Conservation (phyloP, 2,329 filamentous ascomycete genomes). For the Beauveria scarabaeidicola region DNA sequence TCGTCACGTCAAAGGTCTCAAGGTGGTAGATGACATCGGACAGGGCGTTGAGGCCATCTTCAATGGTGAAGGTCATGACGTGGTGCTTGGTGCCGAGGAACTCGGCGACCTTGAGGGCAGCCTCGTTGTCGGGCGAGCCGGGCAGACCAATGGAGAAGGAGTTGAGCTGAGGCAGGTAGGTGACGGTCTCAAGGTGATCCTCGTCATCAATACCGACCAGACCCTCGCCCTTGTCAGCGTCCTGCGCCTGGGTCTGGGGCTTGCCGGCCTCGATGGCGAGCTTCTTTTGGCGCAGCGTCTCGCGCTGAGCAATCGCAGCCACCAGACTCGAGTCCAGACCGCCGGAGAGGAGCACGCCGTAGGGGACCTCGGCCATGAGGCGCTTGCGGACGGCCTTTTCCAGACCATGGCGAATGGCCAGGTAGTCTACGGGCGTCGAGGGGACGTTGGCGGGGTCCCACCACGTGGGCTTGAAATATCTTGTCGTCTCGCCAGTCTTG, state of each 20-base stretch:
- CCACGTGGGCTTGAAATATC: constrained; percentile 91
- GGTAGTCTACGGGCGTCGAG: constrained; percentile 72
- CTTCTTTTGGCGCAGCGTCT: constrained; percentile 71
- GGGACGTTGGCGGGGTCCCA: constrained; percentile 78
- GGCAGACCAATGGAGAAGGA: constrained; percentile 98
- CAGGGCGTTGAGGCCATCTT: constrained; percentile 92
- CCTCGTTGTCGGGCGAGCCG: constrained; percentile 83
- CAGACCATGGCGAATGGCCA: constrained; percentile 68
- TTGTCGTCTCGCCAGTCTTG: constrained; percentile 71
- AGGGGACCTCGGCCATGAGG: constrained; percentile 97
- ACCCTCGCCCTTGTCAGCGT: constrained; percentile 55
- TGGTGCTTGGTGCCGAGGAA: constrained; percentile 98
- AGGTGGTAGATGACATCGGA: constrained; percentile 98
- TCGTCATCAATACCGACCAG: constrained; percentile 93
- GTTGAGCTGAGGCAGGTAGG: constrained; percentile 89
- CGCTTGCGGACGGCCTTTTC: constrained; percentile 92
- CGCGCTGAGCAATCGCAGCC: constrained; percentile 88
- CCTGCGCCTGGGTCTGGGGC: constrained; percentile 34
- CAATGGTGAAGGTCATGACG: constrained; percentile 95
- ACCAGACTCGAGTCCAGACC: constrained; percentile 94
- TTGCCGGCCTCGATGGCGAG: constrained; percentile 44
- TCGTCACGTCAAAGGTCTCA: constrained; percentile 96
- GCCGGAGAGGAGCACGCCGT: constrained; percentile 90
- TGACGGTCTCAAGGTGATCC: constrained; percentile 80
- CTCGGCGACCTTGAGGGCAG: constrained; percentile 85